Evolutionary conservation across 768 basidiomycete genomes (phyloP).

Genomic region (Amanita subjunquillea): DNA sequence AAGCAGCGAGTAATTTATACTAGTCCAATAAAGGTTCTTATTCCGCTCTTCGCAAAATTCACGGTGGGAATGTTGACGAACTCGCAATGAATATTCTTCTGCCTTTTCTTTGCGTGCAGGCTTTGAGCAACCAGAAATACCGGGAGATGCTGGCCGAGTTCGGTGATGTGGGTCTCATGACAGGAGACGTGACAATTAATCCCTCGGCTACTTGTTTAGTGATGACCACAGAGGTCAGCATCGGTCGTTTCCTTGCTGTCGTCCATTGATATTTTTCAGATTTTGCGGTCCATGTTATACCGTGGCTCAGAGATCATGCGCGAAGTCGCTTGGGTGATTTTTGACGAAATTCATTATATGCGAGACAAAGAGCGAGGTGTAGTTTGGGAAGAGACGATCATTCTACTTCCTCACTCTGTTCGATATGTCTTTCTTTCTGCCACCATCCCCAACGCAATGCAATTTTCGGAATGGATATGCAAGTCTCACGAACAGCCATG

Average conservation of each 20-base stretch:
- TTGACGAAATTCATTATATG: slow-evolving; percentile 99
- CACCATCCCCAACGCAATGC: slow-evolving; percentile 98
- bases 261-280: slow-evolving; percentile 34
- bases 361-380: slow-evolving; percentile 98
- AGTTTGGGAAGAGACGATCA: slow-evolving; percentile 99
- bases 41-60: slow-evolving; percentile 4
- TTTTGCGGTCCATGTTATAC: slow-evolving; percentile 97
- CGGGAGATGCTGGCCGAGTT: slow-evolving; percentile 96
- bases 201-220: slow-evolving; percentile 94
- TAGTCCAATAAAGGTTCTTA: slow-evolving; percentile 89
- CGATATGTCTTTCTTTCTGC: slow-evolving; percentile 98
- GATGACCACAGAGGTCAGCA: slow-evolving; percentile 93
- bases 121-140: slow-evolving; percentile 97
- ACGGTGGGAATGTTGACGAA: background rate
- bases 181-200: slow-evolving; percentile 98
- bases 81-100: slow-evolving; percentile 2
- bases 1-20: slow-evolving; percentile 98
- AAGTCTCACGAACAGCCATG: slow-evolving; percentile 96
- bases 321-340: slow-evolving; percentile 99
- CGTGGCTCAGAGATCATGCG: slow-evolving; percentile 98
- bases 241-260: background rate
- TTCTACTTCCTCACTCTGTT: slow-evolving; percentile 90
- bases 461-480: slow-evolving; percentile 99
- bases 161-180: slow-evolving; percentile 98
- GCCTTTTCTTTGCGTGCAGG: slow-evolving; percentile 38